These are phyloP conservation scores for Trifolium fragiferum DNA, from an alignment of 306 rosid genomes.

Conservation along the genomic window DNA sequence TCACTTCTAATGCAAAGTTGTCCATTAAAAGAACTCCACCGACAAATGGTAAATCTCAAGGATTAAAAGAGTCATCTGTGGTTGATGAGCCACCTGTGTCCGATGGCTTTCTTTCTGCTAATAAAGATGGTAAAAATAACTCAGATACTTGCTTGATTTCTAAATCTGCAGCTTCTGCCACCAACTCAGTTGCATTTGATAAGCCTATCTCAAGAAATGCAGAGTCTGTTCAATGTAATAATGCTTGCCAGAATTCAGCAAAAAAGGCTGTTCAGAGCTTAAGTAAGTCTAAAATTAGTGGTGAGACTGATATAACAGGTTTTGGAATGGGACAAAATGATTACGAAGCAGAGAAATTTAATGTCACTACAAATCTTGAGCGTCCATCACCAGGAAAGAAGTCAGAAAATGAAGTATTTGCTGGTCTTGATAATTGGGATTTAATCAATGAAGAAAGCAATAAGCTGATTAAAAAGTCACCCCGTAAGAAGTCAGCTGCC, in stretches of 20 bases:
- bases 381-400: constrained; percentile 48
- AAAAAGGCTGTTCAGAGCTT: constrained; percentile 39
- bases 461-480: constrained; percentile 43
- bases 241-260: constrained; percentile 43
- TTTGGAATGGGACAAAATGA: constrained; percentile 45
- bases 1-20: constrained; percentile 41
- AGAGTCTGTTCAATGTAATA: constrained; percentile 42
- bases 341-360: constrained; percentile 42
- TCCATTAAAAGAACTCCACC: constrained; percentile 43
- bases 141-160: constrained; percentile 31
- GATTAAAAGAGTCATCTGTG: constrained; percentile 38
- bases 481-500: constrained; percentile 53
- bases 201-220: constrained; percentile 40
- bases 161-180: constrained; percentile 36
- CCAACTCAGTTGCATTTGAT: constrained; percentile 43
- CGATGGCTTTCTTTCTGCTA: constrained; percentile 37
- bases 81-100: constrained; percentile 46
- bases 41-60: constrained; percentile 42
- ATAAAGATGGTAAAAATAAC: constrained; percentile 43
- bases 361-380: constrained; percentile 39
- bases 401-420: constrained; percentile 40
- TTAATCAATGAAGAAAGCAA: constrained; percentile 46
- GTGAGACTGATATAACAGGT: constrained; percentile 44
- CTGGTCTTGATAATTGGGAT: constrained; percentile 43
- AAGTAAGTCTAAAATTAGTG: constrained; percentile 39